Base-by-base conservation (phyloP, 2,329 filamentous ascomycete genomes). In the Trichoderma endophyticum region DNA sequence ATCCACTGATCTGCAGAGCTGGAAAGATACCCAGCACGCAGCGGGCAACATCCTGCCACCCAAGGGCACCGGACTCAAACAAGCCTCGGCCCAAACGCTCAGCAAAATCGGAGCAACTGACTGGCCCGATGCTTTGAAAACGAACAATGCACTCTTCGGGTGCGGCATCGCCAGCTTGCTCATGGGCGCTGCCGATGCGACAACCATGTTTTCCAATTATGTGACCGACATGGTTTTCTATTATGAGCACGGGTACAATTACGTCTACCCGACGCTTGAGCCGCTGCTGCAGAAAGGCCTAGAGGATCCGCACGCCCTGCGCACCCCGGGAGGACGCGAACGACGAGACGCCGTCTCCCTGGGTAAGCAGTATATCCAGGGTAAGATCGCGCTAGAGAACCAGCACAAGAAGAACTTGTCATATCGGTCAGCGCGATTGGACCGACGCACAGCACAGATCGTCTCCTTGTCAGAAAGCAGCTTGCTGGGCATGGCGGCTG, bases 191-290 rank as follows among this genome's bases (percentile, higher is more conserved):
- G 73, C 73, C 14, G 72, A 76, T 39, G 73, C 65, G 28, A 65
- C 39, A 60, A 74, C 74, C 59, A 72, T 76, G 68, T 76, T 76
- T 67, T 76, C 75, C 65, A 76, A 76, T 59, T 75, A 75, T 32
- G 74, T 75, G 57, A 75, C 73, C 18, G 75, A 76, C 60, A 76
- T 76, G 74, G 74, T 28, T 39, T 76, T 76, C 57, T 76, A 75
- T 43, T 76, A 76, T 36, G 75, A 76, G 70, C 75, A 76, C 64
- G 74, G 74, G n/a, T 76, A 75, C 70, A 70, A 76, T 66, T 63
- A 73, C 24, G 70, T 76, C 28, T 76, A 74, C 48, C 74, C 75
- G n/a, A 71, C 70, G 24, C 28, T 76, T 12, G 71, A 74, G 18
- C 56, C 54, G 36, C 65, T 76, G 18, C 48, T 76, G 18, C 57